Evolutionary conservation across 2,329 filamentous ascomycete genomes (phyloP).

Genomic region (Beauveria medogensis): DNA sequence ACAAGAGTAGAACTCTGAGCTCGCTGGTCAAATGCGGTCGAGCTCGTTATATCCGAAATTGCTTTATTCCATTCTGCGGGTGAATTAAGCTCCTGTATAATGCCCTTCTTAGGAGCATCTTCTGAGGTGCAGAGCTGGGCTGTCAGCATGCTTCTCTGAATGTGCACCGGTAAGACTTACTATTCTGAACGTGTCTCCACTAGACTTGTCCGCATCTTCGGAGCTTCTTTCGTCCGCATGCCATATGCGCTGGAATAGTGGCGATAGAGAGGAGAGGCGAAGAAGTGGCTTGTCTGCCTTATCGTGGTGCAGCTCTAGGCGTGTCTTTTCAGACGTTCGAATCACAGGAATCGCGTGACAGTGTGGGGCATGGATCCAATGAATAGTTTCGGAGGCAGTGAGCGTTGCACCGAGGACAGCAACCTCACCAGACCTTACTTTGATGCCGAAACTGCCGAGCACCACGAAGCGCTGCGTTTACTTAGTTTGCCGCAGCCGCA

Average conservation of each 20-base stretch:
- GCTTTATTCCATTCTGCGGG: slow-evolving; percentile 55
- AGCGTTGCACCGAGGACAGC: slow-evolving; percentile 59
- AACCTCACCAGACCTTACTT: slow-evolving; percentile 52
- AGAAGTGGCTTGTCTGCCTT: slow-evolving; percentile 40
- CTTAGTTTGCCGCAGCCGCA: not conserved
- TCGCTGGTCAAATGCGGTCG: slow-evolving; percentile 22
- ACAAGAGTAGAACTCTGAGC: slow-evolving; percentile 43
- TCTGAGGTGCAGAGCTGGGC: slow-evolving; percentile 44
- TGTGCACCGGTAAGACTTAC: slow-evolving; percentile 25
- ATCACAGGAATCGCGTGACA: slow-evolving; percentile 65
- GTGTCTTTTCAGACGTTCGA: slow-evolving; percentile 40
- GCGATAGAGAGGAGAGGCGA: slow-evolving; percentile 51
- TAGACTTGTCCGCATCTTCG: slow-evolving; percentile 14
- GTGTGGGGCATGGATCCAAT: slow-evolving; percentile 57
- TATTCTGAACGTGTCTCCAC: slow-evolving; percentile 39
- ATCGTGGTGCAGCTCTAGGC: slow-evolving; percentile 49
- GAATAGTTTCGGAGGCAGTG: slow-evolving; percentile 33
- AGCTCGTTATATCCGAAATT: slow-evolving; percentile 36
- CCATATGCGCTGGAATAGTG: slow-evolving; percentile 61
- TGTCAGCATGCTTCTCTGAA: slow-evolving; percentile 17
- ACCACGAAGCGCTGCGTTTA: slow-evolving; percentile 50
- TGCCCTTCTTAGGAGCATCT: slow-evolving; percentile 40
- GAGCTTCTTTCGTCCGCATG: slow-evolving; percentile 31
- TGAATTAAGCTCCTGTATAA: slow-evolving; percentile 47
- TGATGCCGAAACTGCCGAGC: slow-evolving; percentile 61